phyloP scores from a whole-genome alignment of 805 yeast genomes.

The Soucietia sequanensis region DNA sequence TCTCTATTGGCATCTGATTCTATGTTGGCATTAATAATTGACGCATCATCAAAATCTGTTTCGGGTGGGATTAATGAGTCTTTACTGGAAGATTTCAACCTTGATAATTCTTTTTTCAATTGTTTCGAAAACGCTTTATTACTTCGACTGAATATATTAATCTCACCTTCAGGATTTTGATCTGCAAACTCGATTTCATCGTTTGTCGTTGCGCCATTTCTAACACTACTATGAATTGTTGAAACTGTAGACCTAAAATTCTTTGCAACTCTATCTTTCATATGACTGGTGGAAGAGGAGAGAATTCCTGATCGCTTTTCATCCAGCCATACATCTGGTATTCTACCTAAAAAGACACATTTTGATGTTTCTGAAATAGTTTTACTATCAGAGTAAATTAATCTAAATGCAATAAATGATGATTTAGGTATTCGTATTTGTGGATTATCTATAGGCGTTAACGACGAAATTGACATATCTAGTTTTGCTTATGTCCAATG shows the following conservation, averaged over 20 bases:
- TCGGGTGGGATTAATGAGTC: too few species aligned
- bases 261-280: constrained; percentile 11
- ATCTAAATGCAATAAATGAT: constrained; percentile 62
- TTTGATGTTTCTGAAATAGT: constrained; percentile 50
- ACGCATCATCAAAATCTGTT: too few species aligned
- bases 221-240: constrained; percentile 7
- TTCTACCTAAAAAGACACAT: constrained; percentile 52
- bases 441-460: too few species aligned
- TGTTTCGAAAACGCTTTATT: constrained; percentile 2
- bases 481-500: too few species aligned
- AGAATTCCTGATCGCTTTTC: too few species aligned
- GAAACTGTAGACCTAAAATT: constrained; percentile 8
- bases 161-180: neutral
- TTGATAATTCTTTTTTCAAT: constrained; percentile 4
- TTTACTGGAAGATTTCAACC: neutral
- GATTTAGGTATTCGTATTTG: too few species aligned
- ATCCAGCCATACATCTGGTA: constrained; percentile 57
- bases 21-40: too few species aligned
- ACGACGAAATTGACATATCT: too few species aligned
- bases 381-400: constrained; percentile 49
- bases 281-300: too few species aligned
- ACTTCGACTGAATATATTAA: too few species aligned
- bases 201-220: constrained; percentile 3
- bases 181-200: too few species aligned
- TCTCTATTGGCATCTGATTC: too few species aligned